Conservation (phyloP, 305 asterid genomes). For the Coffea humblotiana region DNA sequence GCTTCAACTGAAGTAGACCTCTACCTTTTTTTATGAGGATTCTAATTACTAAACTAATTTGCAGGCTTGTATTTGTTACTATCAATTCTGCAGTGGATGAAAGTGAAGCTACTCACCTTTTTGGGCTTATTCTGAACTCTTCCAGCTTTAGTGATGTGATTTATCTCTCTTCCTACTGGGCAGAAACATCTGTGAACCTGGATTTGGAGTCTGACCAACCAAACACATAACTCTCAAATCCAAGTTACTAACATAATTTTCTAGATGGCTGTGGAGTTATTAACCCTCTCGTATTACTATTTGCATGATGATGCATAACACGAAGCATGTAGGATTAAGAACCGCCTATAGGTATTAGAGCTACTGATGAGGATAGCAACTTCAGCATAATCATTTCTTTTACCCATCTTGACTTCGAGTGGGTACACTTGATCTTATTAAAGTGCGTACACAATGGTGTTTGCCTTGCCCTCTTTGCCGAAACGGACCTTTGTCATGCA, state of each 20-base stretch:
- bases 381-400: background rate
- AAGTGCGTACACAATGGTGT: background rate
- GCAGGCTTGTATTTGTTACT: constrained; percentile 23
- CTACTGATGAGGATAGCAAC: background rate
- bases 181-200: background rate
- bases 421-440: background rate
- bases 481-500: background rate
- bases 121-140: constrained; percentile 21
- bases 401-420: background rate
- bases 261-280: background rate
- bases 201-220: constrained; percentile 5
- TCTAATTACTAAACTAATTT: background rate
- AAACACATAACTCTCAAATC: background rate
- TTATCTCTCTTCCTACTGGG: background rate
- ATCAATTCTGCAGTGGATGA: constrained; percentile 22
- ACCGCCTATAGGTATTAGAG: background rate
- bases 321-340: background rate
- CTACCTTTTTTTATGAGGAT: background rate
- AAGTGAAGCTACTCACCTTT: constrained; percentile 20
- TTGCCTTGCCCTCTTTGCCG: background rate
- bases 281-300: background rate
- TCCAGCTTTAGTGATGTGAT: background rate
- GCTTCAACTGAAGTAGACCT: background rate
- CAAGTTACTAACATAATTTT: background rate
- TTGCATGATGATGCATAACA: background rate